Percentiles rank a stretch among this genome's conserved stretches.
Evolutionary conservation across 768 basidiomycete species (phyloP).

Genomic region (Amanita inopinata): DNA sequence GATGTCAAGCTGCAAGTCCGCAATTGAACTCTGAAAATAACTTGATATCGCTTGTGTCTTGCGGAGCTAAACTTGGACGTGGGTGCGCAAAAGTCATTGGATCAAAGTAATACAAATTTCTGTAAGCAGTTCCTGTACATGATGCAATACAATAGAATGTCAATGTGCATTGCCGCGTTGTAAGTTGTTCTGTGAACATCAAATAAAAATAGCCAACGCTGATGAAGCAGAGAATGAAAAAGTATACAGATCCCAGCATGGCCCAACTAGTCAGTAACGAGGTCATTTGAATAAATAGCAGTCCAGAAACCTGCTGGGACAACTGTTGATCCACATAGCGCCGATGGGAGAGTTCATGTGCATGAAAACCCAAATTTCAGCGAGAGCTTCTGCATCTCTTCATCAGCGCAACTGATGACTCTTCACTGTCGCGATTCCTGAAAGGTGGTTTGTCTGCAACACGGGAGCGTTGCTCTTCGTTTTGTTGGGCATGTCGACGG

Average conservation of each 20-base stretch:
- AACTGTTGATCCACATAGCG: neutral
- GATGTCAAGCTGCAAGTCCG: too few species aligned
- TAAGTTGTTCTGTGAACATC: too few species aligned
- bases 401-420: neutral
- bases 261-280: neutral
- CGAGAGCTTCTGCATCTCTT: conserved; percentile 1
- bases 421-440: neutral
- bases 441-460: neutral
- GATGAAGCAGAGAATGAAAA: too few species aligned
- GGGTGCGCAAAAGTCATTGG: too few species aligned
- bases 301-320: neutral
- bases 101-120: too few species aligned
- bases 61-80: too few species aligned
- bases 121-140: too few species aligned
- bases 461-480: neutral
- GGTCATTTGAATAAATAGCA: neutral
- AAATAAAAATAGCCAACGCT: too few species aligned
- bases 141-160: too few species aligned
- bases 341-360: neutral
- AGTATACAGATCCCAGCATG: conserved; percentile 7
- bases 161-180: too few species aligned
- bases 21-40: too few species aligned
- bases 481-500: conserved; percentile 13
- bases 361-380: neutral
- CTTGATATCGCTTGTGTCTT: too few species aligned